These are phyloP conservation scores for Blastobotrys illinoisensis DNA, from an alignment of 1,139 yeast species.

Conservation along the genomic window DNA sequence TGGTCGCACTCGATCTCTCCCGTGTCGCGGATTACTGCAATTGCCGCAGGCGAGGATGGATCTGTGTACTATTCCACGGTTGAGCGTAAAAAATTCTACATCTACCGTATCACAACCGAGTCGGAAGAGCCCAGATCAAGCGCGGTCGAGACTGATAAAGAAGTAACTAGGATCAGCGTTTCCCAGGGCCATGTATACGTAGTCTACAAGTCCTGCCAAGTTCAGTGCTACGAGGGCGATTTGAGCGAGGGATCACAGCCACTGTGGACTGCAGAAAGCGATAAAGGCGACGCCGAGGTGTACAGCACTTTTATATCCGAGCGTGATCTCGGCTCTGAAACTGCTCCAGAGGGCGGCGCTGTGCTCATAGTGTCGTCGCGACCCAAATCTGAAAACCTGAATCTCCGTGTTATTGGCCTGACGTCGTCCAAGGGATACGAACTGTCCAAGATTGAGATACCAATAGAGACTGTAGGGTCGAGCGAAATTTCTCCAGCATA, in stretches of 20 bases:
- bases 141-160: slow-evolving; percentile 12
- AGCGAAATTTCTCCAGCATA: slow-evolving; percentile 12
- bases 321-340: not conserved
- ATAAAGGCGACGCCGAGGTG: slow-evolving; percentile 18
- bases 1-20: slow-evolving; percentile 75
- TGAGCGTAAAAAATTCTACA: slow-evolving; percentile 26
- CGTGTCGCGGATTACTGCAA: slow-evolving; percentile 40
- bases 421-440: not conserved
- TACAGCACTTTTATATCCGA: slow-evolving; percentile 13
- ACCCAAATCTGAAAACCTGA: slow-evolving; percentile 13
- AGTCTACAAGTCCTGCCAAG: slow-evolving; percentile 18
- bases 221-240: slow-evolving; percentile 15
- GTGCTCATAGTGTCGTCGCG: slow-evolving; percentile 18
- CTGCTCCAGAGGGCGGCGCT: slow-evolving; percentile 20
- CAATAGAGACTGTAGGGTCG: slow-evolving; percentile 8
- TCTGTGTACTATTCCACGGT: slow-evolving; percentile 16
- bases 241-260: slow-evolving; percentile 9
- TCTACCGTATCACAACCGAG: slow-evolving; percentile 17
- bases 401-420: slow-evolving; percentile 20
- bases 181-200: slow-evolving; percentile 16
- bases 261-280: slow-evolving; percentile 19
- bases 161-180: slow-evolving; percentile 15
- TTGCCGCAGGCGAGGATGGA: slow-evolving; percentile 14
- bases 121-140: slow-evolving; percentile 12
- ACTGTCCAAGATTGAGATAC: not conserved